Percentiles rank a stretch among this genome's conserved stretches.
These are phyloP conservation scores for Hanseniaspora clermontiae DNA, from an alignment of 805 yeast genomes.

Conservation along the genomic window DNA sequence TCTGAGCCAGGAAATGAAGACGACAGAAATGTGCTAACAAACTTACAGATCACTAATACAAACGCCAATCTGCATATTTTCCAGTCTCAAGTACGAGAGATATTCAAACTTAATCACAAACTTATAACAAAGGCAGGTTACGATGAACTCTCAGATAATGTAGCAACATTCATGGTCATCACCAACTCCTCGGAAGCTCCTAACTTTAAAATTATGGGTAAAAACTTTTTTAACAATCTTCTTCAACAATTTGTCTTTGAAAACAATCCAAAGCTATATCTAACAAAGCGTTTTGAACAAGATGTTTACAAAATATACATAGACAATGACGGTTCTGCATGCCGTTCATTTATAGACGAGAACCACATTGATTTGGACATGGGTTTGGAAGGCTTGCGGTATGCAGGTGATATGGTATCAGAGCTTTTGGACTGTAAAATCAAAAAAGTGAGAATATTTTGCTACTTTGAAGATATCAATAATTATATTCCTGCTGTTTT, in stretches of 20 bases:
- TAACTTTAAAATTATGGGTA: constrained; percentile 8
- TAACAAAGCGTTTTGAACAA: background rate
- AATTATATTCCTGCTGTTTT: constrained; percentile 9
- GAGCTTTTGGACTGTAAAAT: background rate
- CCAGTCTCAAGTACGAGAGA: background rate
- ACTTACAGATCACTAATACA: background rate
- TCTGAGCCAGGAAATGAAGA: background rate
- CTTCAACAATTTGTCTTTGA: constrained; percentile 10
- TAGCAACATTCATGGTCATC: background rate
- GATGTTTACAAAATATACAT: constrained; percentile 5
- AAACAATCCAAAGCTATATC: background rate
- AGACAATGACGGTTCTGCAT: constrained; percentile 1
- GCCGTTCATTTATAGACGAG: constrained; percentile 1
- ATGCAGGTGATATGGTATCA: background rate
- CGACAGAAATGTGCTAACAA: background rate
- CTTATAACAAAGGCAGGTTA: background rate
- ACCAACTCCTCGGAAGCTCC: constrained; percentile 9
- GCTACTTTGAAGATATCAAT: constrained; percentile 9
- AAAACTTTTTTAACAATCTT: constrained; percentile 6
- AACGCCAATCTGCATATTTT: background rate
- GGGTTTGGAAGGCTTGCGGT: constrained; percentile 1
- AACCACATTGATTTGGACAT: constrained; percentile 11
- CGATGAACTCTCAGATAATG: background rate
- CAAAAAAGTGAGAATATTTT: constrained; percentile 5
- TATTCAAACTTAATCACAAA: background rate